A percentile compares a stretch with the other conserved stretches of the same genome.
Conservation (phyloP, 2,329 filamentous ascomycete species). For the Neofusicoccum parvum region DNA sequence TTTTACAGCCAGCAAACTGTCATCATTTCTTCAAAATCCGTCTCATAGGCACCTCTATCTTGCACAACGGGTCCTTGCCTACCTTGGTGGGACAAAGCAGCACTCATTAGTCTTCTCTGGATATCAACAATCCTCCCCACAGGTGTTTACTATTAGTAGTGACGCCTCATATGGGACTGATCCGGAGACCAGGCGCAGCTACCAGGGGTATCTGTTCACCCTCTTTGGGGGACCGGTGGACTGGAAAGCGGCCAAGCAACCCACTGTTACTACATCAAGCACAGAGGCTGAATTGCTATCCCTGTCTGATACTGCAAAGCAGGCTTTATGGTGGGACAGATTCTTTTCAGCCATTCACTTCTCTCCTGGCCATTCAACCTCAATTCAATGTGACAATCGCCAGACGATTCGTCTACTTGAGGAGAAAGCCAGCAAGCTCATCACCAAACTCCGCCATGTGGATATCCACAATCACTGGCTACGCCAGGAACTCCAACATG, state of each 20-base stretch:
- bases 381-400: too few relatives aligned
- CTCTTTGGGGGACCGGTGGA: constrained; percentile 28
- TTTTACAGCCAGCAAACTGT: constrained; percentile 24
- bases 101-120: constrained; percentile 20
- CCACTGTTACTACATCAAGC: constrained; percentile 26
- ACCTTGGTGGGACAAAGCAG: constrained; percentile 21
- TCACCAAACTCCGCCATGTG: too few relatives aligned
- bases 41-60: constrained; percentile 21
- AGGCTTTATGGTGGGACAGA: too few relatives aligned
- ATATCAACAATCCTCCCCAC: constrained; percentile 15
- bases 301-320: too few relatives aligned
- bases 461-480: too few relatives aligned
- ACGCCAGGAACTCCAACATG: too few relatives aligned
- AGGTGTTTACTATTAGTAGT: constrained; percentile 16
- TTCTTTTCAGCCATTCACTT: too few relatives aligned
- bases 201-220: constrained; percentile 29
- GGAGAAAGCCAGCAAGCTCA: too few relatives aligned
- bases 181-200: constrained; percentile 23
- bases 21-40: constrained; percentile 25
- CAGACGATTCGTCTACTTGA: too few relatives aligned
- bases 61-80: constrained; percentile 24
- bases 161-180: constrained; percentile 29
- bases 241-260: constrained; percentile 25
- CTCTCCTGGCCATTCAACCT: too few relatives aligned
- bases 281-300: too few relatives aligned